Base-by-base conservation (phyloP, 2,329 filamentous ascomycete species). In the Pseudogymnoascus destructans region DNA sequence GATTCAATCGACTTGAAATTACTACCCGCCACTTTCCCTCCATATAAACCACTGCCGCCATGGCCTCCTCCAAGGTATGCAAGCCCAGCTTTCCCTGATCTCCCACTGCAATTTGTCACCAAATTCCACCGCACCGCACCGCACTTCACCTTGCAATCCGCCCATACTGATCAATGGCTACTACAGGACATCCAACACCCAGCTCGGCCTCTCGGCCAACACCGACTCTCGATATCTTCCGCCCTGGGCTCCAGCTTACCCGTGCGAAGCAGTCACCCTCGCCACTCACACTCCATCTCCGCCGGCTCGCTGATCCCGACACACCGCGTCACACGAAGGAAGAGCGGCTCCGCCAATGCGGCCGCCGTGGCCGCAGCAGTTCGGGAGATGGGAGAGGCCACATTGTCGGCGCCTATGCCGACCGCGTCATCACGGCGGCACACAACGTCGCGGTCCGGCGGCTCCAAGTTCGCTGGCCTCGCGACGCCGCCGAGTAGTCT, bases 321-420 rank as follows among this genome's bases (percentile, higher is more conserved):
- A 71, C 87, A 95, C 72, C 87, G 93, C 66, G 83, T 97, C 65
- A 90, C 88, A 66, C 88, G 92, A 68, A 84, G 93, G 67, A 97
- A 97, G 80, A 96, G 91, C 73, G 90, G 95, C 70, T 79, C 78
- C 54, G 79, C 81, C 70, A 91, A 87, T 72, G 82, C 86, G 49
- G 85, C 87, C 15, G 88, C 87, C 58, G 75, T 92, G 62, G 86
- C 87, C 30, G 85, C 85, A 10, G 87, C 85, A 57, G 74, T 87
- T 61, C 82, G 82, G 67, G 86, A 87, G 69, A 77, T 76, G 57
- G 74, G 74, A 60, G 82, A 85, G 64, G 79, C 80, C 61, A 77
- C 75, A 67, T 70, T 75, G 58, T 76, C 77, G 63, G 77, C 78
- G 70, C 84, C 74, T 38, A 84, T 86, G 59, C 74, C 77, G 58